Evolutionary conservation across 768 basidiomycete genomes (phyloP).

Genomic region (Boletellus ananiceps): DNA sequence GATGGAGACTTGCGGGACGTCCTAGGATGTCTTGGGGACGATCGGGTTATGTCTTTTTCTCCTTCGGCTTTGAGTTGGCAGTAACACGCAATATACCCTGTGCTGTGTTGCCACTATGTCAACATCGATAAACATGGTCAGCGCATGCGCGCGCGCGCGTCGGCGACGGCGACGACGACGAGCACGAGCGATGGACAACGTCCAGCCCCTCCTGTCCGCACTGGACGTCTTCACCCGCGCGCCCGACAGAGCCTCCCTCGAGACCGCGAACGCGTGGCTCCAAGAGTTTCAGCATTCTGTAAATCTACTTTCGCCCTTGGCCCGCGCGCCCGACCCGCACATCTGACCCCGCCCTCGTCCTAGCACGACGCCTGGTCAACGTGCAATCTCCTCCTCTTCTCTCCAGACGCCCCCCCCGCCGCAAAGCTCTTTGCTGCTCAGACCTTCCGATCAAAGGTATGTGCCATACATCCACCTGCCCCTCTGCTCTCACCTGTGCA

Average conservation of each 20-base stretch:
- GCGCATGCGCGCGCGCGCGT: not conserved
- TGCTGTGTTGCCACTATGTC: conserved; percentile 32
- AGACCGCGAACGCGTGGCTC: conserved; percentile 90
- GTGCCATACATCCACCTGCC: conserved; percentile 21
- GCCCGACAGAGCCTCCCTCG: conserved; percentile 79
- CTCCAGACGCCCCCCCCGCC: conserved; percentile 68
- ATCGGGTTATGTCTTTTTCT: conserved; percentile 18
- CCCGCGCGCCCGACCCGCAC: conserved; percentile 47
- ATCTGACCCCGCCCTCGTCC: conserved; percentile 64
- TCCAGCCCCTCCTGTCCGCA: conserved; percentile 70
- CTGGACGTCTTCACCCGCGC: conserved; percentile 75
- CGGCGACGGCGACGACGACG: conserved; percentile 15
- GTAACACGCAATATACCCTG: conserved; percentile 29
- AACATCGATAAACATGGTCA: conserved; percentile 27
- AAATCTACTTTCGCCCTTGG: conserved; percentile 76
- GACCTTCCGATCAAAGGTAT: conserved; percentile 90
- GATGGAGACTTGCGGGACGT: conserved; percentile 28
- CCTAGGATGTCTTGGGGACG: conserved; percentile 21
- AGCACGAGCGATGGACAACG: conserved; percentile 51
- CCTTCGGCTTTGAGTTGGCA: conserved; percentile 5
- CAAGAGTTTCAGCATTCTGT: conserved; percentile 99
- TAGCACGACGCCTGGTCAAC: conserved; percentile 97
- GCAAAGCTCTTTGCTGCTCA: conserved; percentile 95
- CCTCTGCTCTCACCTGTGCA: conserved; percentile 31
- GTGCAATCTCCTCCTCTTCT: conserved; percentile 86